Base-by-base conservation (phyloP, 2,329 filamentous ascomycete genomes). In the Epicoccum sorghinum region DNA sequence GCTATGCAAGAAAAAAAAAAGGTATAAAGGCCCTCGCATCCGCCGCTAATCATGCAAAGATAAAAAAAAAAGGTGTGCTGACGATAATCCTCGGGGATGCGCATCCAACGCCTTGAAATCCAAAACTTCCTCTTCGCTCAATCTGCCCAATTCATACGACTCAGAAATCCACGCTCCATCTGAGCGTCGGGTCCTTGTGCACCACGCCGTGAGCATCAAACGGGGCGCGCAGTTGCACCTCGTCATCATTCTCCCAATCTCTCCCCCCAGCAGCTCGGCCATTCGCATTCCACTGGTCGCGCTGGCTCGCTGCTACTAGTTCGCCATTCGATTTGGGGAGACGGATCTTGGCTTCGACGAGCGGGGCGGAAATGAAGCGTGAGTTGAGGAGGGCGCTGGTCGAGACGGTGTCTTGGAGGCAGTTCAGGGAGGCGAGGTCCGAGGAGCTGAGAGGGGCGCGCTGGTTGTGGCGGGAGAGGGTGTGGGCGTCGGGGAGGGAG, bases 81-180 rank as follows among this genome's bases (percentile, higher is more conserved):
- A 18, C 18, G 18, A 18, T 18, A 18, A 18, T 18, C 18, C 18
- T 18, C 18, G 18, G 18, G 18, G 18, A 1, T 18, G 18, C 18
- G 18, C 18, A 18, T 18, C 18, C 18, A 18, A 18, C 18, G 18
- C 18, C 18, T 18, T 18, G 18, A 18, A 18, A 18, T 18, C 18
- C 18, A 18, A 18, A 18, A 18, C 18, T 18, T 18, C 18, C 18
- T 18, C 18, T 18, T 18, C 18, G 18, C 18, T 18, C 18, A 18
- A 18, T 18, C 18, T 18, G 18, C 18, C 18, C 18, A 18, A 18
- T 18, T 18, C 18, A 18, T 18, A 18, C 18, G 18, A 18, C 5
- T 47, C 7, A 79, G 47, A 78, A 74, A 52, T 79, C 77, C 45
- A 79, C 76, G 56, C 70, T 77, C 75, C 75, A 78, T 49, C 76